Evolutionary conservation across 371 early-diverging fungal species (phyloP).

Genomic region (Parasitella parasitica): DNA sequence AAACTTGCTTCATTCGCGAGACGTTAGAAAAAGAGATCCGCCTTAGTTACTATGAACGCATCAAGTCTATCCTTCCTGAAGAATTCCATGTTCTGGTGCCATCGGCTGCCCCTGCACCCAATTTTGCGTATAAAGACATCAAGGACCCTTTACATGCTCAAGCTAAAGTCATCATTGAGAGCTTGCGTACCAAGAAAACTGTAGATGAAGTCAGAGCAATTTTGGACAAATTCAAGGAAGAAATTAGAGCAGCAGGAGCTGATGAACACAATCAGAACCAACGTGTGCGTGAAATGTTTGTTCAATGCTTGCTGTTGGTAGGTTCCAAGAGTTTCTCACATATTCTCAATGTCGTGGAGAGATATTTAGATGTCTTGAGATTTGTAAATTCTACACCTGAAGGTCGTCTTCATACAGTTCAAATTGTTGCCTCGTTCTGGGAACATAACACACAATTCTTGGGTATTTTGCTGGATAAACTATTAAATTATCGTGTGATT

Average conservation of each 20-base stretch:
- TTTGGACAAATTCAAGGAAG: slow-evolving; percentile 46
- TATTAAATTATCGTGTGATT: slow-evolving; percentile 90
- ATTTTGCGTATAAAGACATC: slow-evolving; percentile 63
- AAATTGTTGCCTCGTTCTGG: slow-evolving; percentile 84
- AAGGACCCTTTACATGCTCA: slow-evolving; percentile 55
- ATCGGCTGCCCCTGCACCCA: slow-evolving; percentile 61
- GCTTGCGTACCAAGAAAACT: slow-evolving; percentile 62
- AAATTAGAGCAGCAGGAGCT: slow-evolving; percentile 31
- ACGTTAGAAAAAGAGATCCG: slow-evolving; percentile 77
- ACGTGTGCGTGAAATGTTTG: slow-evolving; percentile 68
- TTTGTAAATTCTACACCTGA: slow-evolving; percentile 60
- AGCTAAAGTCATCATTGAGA: slow-evolving; percentile 59
- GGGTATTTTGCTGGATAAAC: slow-evolving; percentile 87
- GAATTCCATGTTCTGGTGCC: slow-evolving; percentile 64
- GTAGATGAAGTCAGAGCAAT: slow-evolving; percentile 61
- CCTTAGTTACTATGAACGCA: slow-evolving; percentile 87
- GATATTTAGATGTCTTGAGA: slow-evolving; percentile 71
- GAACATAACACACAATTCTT: slow-evolving; percentile 80
- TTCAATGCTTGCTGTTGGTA: slow-evolving; percentile 78
- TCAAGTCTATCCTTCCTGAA: slow-evolving; percentile 76
- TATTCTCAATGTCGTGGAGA: slow-evolving; percentile 85
- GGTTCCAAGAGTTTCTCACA: slow-evolving; percentile 95
- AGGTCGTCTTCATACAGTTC: slow-evolving; percentile 67
- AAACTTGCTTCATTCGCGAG: slow-evolving; percentile 74
- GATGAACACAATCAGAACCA: slow-evolving; percentile 42